Evolutionary conservation across 139 green algal genomes (phyloP), one percentile per base, ranked within the genome.

Genomic region (Chlamydomonas sp.): DNA sequence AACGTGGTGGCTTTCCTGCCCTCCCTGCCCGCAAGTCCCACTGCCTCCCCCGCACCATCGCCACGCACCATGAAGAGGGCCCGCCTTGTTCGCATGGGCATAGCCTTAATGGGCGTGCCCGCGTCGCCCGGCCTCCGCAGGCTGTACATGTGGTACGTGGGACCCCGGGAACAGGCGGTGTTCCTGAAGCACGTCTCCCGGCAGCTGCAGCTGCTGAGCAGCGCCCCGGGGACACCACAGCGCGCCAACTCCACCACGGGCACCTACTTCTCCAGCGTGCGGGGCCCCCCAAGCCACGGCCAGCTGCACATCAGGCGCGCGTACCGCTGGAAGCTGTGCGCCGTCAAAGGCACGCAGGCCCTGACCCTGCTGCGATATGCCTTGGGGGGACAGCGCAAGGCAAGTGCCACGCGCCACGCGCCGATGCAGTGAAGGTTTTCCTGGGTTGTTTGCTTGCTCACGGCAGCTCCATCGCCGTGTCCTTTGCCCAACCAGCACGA

Each of bases 271-370:
- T 49, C 31, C 31, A 49, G 31, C 31, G 31, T 49, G 31, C 31
- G 31, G 31, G 31, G 31, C 31, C 31, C 31, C 31, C 31, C 31
- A 49, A 49, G 31, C 31, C 31, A 12, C 1, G 8, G 8, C 8
- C 14, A 81, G 8, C 60, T 15, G 1, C 77, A 17, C 16, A 63
- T 81, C 6, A 64, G 31, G 9, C 60, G 68, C 7, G 59, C 16
- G 60, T 81, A 81, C 60, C 31, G 58, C 2, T 81, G 77, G 77
- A 81, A 81, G 77, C 77, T 81, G 59, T 49, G 59, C 4, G 77
- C 16, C 15, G 60, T 81, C 3, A 59, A 60, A 14, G 8, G 15
- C 5, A 14, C 62, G 60, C 4, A 58, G 1, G 77, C 10, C 60
- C 31, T 63, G 5, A 63, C 16, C 4, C 60, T 81, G 75, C 57